Percentiles rank a stretch among this genome's conserved stretches.
These are phyloP conservation scores for Yamadazyma aaseri DNA, from an alignment of 1,139 yeast genomes.

Conservation along the genomic window DNA sequence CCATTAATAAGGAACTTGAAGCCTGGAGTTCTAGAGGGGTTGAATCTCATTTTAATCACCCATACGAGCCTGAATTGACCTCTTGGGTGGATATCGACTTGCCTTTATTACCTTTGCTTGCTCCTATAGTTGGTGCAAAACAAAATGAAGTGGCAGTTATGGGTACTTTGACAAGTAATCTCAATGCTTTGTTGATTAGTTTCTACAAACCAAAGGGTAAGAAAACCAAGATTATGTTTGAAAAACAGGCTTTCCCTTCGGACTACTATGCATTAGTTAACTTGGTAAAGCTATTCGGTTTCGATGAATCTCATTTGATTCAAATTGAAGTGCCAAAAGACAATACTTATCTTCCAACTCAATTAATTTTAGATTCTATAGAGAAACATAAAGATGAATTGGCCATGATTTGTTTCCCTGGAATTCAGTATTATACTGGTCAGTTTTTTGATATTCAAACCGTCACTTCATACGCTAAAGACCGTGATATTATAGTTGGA, in stretches of 20 bases:
- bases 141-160: conserved; percentile 77
- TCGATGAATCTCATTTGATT: conserved; percentile 57
- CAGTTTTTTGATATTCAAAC: conserved; percentile 71
- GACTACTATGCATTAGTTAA: conserved; percentile 86
- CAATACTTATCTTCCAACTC: conserved; percentile 57
- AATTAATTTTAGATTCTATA: conserved; percentile 58
- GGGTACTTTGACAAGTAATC: conserved; percentile 82
- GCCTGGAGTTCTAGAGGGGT: conserved; percentile 86
- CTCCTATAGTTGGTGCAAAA: conserved; percentile 74
- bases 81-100: conserved; percentile 84
- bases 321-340: conserved; percentile 60
- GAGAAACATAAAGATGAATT: conserved; percentile 59
- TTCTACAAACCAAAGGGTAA: conserved; percentile 68
- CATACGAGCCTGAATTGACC: conserved; percentile 43
- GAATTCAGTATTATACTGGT: conserved; percentile 91
- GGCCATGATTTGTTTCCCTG: conserved; percentile 79
- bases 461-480: conserved; percentile 59
- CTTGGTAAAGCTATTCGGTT: conserved; percentile 64
- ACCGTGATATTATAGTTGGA: conserved; percentile 62
- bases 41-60: conserved; percentile 79
- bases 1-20: conserved; percentile 63
- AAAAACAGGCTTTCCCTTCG: conserved; percentile 86
- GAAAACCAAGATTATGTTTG: conserved; percentile 73
- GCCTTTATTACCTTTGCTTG: conserved; percentile 66
- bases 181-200: conserved; percentile 69